These are phyloP conservation scores for Hymenoscyphus linearis DNA, from an alignment of 2,329 filamentous ascomycete species.

Conservation along the genomic window DNA sequence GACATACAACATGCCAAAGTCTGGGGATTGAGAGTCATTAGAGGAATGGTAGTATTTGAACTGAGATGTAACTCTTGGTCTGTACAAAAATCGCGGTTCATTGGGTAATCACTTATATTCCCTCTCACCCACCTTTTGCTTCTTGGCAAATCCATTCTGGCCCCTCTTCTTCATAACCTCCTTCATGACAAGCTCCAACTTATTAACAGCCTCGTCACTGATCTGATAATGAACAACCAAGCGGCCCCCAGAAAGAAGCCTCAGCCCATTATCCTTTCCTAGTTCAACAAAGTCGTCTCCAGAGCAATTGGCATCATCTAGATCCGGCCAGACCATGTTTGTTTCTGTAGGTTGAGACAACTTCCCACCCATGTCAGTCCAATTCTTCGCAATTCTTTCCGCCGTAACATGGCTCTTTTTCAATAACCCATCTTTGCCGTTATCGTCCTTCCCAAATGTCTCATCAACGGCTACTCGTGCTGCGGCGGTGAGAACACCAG, in stretches of 20 bases:
- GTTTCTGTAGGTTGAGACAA: conserved; percentile 58
- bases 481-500: conserved; percentile 70
- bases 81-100: background rate
- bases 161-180: conserved; percentile 20
- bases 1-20: too few species aligned
- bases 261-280: conserved; percentile 52
- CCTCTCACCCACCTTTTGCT: conserved; percentile 25
- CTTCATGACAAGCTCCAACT: conserved; percentile 43
- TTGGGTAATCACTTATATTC: conserved; percentile 24
- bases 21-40: too few species aligned
- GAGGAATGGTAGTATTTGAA: too few species aligned
- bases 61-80: too few species aligned
- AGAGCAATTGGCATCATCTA: conserved; percentile 49
- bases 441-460: conserved; percentile 59
- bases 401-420: conserved; percentile 56
- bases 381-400: conserved; percentile 53
- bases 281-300: conserved; percentile 48
- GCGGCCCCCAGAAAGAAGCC: conserved; percentile 49
- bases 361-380: conserved; percentile 57
- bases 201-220: conserved; percentile 51
- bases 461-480: conserved; percentile 74
- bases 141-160: conserved; percentile 6
- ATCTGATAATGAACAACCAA: conserved; percentile 69
- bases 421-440: conserved; percentile 57
- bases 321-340: conserved; percentile 71